phyloP scores from a whole-genome alignment of 2,329 filamentous ascomycete species.

The Raffaelea arxii region DNA sequence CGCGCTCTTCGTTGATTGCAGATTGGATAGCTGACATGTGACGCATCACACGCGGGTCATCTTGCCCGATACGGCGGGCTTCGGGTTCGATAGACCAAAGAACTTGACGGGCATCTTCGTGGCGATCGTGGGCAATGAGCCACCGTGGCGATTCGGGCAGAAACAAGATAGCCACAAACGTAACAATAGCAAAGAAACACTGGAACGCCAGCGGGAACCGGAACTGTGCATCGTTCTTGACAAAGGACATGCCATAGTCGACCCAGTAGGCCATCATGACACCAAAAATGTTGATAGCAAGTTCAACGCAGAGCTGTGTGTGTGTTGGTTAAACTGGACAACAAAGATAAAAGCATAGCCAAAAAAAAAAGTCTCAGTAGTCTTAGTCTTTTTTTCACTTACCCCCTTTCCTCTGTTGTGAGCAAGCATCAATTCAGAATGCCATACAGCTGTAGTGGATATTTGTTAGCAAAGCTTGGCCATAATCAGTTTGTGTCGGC shows the following conservation, averaged over 20 bases:
- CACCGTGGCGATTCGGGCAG: slow-evolving; percentile 37
- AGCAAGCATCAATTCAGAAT: background rate
- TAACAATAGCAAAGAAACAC: slow-evolving; percentile 17
- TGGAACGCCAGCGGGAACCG: slow-evolving; percentile 19
- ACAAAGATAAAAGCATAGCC: background rate
- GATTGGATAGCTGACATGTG: slow-evolving; percentile 9
- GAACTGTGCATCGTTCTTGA: slow-evolving; percentile 17
- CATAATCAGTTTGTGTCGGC: too few relatives aligned
- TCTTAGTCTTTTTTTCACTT: background rate
- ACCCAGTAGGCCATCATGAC: slow-evolving; percentile 14
- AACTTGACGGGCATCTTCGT: slow-evolving; percentile 21
- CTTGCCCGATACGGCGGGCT: background rate
- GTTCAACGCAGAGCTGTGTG: slow-evolving; percentile 1
- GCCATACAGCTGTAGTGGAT: background rate
- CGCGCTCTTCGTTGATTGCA: slow-evolving; percentile 10
- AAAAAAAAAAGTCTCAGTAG: background rate
- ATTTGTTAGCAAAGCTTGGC: background rate
- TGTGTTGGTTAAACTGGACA: background rate
- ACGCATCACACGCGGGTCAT: background rate
- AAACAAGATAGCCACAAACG: slow-evolving; percentile 19
- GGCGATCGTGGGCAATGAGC: slow-evolving; percentile 26
- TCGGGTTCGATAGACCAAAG: slow-evolving; percentile 8
- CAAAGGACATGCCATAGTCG: slow-evolving; percentile 20
- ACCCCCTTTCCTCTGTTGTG: background rate
- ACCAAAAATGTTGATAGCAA: slow-evolving; percentile 18